These are phyloP conservation scores for Helotiales sp. DNA, from an alignment of 2,329 filamentous ascomycete species.

Conservation along the genomic window DNA sequence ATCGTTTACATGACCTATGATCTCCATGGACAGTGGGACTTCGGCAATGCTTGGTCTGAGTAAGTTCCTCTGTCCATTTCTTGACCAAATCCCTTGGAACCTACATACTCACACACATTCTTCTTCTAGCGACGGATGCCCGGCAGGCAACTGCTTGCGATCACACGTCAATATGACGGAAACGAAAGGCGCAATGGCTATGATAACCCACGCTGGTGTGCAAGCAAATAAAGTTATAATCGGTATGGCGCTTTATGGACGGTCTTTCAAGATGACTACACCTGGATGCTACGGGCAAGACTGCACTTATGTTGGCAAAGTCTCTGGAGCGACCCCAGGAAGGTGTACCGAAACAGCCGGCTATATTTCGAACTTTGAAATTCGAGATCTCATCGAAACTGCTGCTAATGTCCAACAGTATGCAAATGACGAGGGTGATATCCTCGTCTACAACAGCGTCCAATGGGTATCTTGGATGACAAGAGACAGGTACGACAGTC, in stretches of 20 bases:
- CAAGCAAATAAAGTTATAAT: slow-evolving; percentile 42
- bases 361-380: slow-evolving; percentile 38
- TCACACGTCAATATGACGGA: slow-evolving; percentile 48
- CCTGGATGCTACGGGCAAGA: slow-evolving; percentile 37
- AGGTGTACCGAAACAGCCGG: slow-evolving; percentile 43
- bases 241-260: slow-evolving; percentile 45
- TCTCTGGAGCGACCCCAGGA: no score
- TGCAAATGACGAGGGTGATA: no score
- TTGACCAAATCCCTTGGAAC: no score
- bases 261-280: slow-evolving; percentile 44
- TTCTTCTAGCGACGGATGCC: slow-evolving; percentile 46
- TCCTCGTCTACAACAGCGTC: no score
- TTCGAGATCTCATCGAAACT: background rate
- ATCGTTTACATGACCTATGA: slow-evolving; percentile 39
- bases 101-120: no score
- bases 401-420: no score
- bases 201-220: slow-evolving; percentile 47
- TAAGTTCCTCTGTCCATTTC: no score
- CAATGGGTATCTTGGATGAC: no score
- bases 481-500: no score
- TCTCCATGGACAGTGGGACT: slow-evolving; percentile 50
- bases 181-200: slow-evolving; percentile 42
- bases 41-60: slow-evolving; percentile 42
- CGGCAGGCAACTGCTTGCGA: slow-evolving; percentile 42
- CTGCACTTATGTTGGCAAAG: no score